Base-by-base conservation (phyloP, 2,329 filamentous ascomycete genomes). In the Podosphaera aphanis region DNA sequence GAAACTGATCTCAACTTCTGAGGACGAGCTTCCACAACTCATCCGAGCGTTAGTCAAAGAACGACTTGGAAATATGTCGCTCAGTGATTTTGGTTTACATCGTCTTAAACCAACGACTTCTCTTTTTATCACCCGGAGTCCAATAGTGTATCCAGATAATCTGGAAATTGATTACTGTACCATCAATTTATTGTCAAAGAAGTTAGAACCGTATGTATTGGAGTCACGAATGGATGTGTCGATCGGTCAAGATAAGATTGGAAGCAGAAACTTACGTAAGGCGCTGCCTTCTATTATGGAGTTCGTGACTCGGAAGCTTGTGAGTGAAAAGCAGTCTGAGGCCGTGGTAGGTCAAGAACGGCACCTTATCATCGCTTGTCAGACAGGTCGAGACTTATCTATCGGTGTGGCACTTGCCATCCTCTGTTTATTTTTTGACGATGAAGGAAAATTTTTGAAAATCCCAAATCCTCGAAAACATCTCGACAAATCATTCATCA, bases 251-350 rank as follows among this genome's bases (percentile, higher is more conserved):
- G 74, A 74, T 33, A 94, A 94, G 62, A 61, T 77, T 3, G 88
- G 84, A 0, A 86, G 83, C 56, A 76, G 85, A n/a, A 77, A 82
- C 52, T 66, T 95, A n/a, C 75, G 88, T 7, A 64, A 69, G 13
- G 75, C 81, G 8, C 64, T 95, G 2, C 67, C 72, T n/a, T 47
- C 47, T 13, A 56, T 59, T 8, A 38, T 48, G 6, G 47, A 45
- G 1, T 57, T 57, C 27, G 42, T 55, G 49, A 57, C 21, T 54
- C 52, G 27, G 56, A 18, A 7, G 11, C 18, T 40, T 21, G 53
- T 5, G 13, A 43, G 1, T 8, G 19, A 16, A 18, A 36, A 43
- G 2, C 18, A 21, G 5, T 19, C 7, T 15, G 31, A 35, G 16
- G 13, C 15, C 5, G 43, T 27, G 4, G 27, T 43, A 7, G 31